Base-by-base conservation (phyloP, 495 filamentous ascomycete genomes). In the Coniosporium apollinis region DNA sequence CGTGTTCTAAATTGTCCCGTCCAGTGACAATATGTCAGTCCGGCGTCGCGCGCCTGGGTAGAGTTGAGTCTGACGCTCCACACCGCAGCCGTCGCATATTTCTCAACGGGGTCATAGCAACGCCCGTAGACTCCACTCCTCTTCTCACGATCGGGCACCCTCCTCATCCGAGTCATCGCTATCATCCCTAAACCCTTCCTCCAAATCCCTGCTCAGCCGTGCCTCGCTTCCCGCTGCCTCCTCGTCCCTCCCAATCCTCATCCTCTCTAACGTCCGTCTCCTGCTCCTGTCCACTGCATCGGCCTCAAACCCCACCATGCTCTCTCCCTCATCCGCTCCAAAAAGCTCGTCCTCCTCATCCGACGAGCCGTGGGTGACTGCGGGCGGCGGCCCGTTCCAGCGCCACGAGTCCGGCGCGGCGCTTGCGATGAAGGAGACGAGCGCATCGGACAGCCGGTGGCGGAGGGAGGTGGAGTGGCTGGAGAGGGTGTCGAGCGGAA, bases 141-240 rank as follows among this genome's bases (percentile, higher is more conserved):
- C n/a, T n/a, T n/a, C n/a, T n/a, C n/a, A n/a, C n/a, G n/a, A n/a
- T n/a, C n/a, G n/a, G n/a, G n/a, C n/a, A n/a, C n/a, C n/a, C n/a
- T n/a, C n/a, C n/a, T 51, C 59, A 13, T 68, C 66, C n/a, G 82
- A 78, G 20, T 71, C 68, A 39, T 80, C 75, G 51, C 81, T 84
- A 49, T 83, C 78, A 58, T 84, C 79, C 61, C 70, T 74, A 50
- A 91, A 91, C 1, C 80, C 82, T 39, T 81, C 70, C 54, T 89
- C 82, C 36, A 91, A 51, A 22, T 93, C 84, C 51, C 82, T 66
- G 60, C 81, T 84, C 33, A 91, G 48, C 42, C 84, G 66, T 39
- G 70, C 59, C 35, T 68, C 60, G 15, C 53, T 41, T 20, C 62
- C 49, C n/a, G 43, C 35, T 16, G 5, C 35, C 16, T 14, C 19